Base-by-base conservation (phyloP, 352 stramenopile genomes). In the Phytophthora nicotianae region DNA sequence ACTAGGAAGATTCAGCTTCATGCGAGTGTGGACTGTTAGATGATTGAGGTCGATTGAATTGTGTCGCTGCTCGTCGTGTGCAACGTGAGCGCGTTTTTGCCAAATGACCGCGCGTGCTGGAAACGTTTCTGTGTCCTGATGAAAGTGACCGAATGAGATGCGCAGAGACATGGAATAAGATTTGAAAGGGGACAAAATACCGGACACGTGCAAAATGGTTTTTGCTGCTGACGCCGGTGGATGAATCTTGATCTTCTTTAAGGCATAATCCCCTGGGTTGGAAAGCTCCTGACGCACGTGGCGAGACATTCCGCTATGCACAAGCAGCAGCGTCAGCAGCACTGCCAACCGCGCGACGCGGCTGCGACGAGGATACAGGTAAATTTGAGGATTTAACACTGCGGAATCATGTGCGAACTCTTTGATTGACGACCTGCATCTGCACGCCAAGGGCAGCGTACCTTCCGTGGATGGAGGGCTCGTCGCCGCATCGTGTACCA, bases 381-480 rank as follows among this genome's bases (percentile, higher is more conserved):
- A 32, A 37, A 42, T 21, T 51, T 33, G 3, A 29, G 35, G 27
- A 47, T 62, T 62, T 62, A 47, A 62, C 43, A 32, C 58, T 26
- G 48, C 29, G 29, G 29, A 13, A 14, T 35, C 29, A 9, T 13
- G 32, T 38, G 32, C 32, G 29, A 42, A n/a, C 14, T 32, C 11
- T 0, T n/a, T 43, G 23, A 40, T 40, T 51, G 54, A 50, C 40
- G 40, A 33, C 41, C 26, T 35, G 40, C 49, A 35, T 16, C n/a
- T 55, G 20, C 13, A 57, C 14, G 42, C 38, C 60, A 53, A 46
- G 20, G 29, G 11, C 46, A 90, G 77, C 42, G 68, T 29, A 62
- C 45, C 24, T 89, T 86, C 58, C 82, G 82, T 10, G 82, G 79
- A 47, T 91, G 79, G 75, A 69, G 79, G 35, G 58, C 70, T 32